phyloP scores from a whole-genome alignment of 2,329 filamentous ascomycete genomes.

The Ceratocystis ficicola region DNA sequence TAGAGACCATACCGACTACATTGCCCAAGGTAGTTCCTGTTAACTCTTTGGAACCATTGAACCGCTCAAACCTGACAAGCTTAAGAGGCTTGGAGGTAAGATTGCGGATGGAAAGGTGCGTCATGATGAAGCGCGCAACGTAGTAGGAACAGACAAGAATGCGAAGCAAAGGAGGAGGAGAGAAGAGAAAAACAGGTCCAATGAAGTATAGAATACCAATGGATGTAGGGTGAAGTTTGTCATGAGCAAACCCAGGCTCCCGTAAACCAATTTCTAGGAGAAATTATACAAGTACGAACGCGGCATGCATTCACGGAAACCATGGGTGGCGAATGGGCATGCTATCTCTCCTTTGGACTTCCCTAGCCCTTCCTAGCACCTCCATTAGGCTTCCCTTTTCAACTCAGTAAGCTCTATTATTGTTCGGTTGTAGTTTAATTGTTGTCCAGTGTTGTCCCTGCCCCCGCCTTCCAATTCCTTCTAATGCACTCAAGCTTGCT shows the following conservation, averaged over 20 bases:
- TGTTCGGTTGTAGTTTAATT: not conserved
- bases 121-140: slow-evolving; percentile 31
- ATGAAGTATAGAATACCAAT: not conserved
- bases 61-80: slow-evolving; percentile 62
- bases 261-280: too few relatives aligned
- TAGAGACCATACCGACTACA: slow-evolving; percentile 34
- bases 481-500: not conserved
- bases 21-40: slow-evolving; percentile 36
- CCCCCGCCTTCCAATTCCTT: not conserved
- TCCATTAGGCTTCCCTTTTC: not conserved
- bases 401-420: not conserved
- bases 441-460: not conserved
- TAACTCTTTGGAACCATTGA: slow-evolving; percentile 41
- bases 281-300: not conserved
- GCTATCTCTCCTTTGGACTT: not conserved
- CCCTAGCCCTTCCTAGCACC: not conserved
- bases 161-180: not conserved
- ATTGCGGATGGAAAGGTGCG: slow-evolving; percentile 64
- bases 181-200: not conserved
- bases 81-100: slow-evolving; percentile 61
- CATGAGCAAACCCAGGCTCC: not conserved
- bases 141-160: not conserved
- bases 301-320: not conserved
- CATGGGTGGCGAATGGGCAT: not conserved
- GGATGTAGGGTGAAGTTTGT: not conserved